Base-by-base conservation (phyloP, 2,329 filamentous ascomycete species). In the Ceratocystis ficicola region DNA sequence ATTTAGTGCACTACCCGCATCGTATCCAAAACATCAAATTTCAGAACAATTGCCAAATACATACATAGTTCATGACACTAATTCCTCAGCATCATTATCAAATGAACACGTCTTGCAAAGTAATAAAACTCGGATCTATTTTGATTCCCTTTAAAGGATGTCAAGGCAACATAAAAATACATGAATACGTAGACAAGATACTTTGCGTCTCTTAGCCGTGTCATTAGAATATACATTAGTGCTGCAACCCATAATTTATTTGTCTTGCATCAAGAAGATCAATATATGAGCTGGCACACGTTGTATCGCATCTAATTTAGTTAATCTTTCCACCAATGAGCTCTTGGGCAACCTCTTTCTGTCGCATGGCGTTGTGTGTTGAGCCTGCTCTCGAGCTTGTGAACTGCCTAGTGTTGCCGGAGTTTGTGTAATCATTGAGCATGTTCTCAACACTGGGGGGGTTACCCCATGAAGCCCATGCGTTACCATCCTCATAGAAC, bases 301-400 rank as follows among this genome's bases (percentile, higher is more conserved):
- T 50, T 60, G 68, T 67, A 66, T 68, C 62, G 68, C 61, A 65
- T 52, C n/a, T 62, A 25, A 64, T 63, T 78, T 77, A 75, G 84
- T 46, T 55, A 22, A 67, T 78, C 75, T 81, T 83, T 68, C 82
- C 82, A 64, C 83, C 83, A 25, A 82, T 84, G 68, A 85, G 75
- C 73, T 83, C 80, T 73, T 85, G 83, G 2, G 82, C 78, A 65
- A 84, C 79, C 62, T 73, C 75, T 76, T 81, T 83, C 72, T 83
- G 82, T 66, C 81, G 75, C 73, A 76, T 76, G 20, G 76, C 75
- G 22, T 81, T 81, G 68, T 68, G 64, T n/a, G 46, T 64, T 44
- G 64, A 66, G 3, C 46, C 64, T 17, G 50, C 48, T 32, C 46
- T 65, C 57, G 57, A 48, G 17, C n/a, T 59, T 30, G 57, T 66